Conservation (phyloP, 176 grass and related monocot species). For the Oryza brachyantha region DNA sequence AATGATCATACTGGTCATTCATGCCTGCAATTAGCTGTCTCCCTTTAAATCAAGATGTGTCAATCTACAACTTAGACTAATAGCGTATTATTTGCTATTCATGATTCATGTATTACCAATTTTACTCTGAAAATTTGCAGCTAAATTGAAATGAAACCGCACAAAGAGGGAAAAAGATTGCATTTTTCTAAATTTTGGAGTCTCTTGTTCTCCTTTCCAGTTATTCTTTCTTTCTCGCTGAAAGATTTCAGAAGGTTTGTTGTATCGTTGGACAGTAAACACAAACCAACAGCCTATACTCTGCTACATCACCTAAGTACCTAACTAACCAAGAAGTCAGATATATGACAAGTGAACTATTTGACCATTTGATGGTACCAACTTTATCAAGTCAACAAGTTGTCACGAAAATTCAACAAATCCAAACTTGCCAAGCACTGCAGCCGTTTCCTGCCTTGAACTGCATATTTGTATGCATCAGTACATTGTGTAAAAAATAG, state of each 20-base stretch:
- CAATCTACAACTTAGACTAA: constrained; percentile 7
- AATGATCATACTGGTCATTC: neutral
- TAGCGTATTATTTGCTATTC: constrained; percentile 17
- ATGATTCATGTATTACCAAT: constrained; percentile 25
- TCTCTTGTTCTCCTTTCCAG: neutral
- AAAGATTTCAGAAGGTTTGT: neutral
- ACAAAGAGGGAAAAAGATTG: neutral
- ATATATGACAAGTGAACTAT: neutral
- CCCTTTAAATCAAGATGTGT: neutral
- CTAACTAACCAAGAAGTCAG: constrained; percentile 14
- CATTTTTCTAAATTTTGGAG: neutral
- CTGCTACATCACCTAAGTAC: neutral
- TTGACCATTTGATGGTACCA: constrained; percentile 6
- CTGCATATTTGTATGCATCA: constrained; percentile 44
- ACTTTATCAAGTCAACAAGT: neutral
- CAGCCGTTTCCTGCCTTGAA: constrained; percentile 66
- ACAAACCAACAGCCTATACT: neutral
- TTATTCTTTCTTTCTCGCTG: neutral
- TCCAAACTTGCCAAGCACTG: constrained; percentile 57
- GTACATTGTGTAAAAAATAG: constrained; percentile 11
- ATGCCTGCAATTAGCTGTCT: neutral
- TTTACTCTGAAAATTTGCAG: constrained; percentile 25
- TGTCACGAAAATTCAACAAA: constrained; percentile 57
- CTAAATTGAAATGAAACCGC: neutral
- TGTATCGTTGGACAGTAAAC: neutral